Percentiles rank a stretch among this genome's conserved stretches.
phyloP scores from a whole-genome alignment of 2,329 filamentous ascomycete genomes.

The Epichloe gansuensis region DNA sequence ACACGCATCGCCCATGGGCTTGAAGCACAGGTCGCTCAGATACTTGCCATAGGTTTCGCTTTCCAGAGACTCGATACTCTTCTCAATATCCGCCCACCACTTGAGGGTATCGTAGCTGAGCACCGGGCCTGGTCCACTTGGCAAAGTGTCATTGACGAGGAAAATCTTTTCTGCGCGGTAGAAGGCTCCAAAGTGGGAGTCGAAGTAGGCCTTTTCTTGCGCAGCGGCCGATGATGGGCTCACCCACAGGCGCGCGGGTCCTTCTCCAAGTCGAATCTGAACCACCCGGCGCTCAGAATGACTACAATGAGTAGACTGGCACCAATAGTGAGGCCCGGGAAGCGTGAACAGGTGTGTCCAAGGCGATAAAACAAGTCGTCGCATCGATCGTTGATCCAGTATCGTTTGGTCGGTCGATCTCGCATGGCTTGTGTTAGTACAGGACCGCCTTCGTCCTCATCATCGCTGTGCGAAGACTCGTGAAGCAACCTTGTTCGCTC shows the following conservation, averaged over 20 bases:
- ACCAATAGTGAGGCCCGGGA: constrained; percentile 72
- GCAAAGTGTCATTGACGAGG: constrained; percentile 71
- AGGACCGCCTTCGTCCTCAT: constrained; percentile 80
- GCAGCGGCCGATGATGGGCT: constrained; percentile 84
- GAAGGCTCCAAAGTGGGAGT: constrained; percentile 86
- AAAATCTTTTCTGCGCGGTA: constrained; percentile 91
- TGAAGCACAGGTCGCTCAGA: constrained; percentile 83
- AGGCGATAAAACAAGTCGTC: constrained; percentile 71
- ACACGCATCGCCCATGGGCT: constrained; percentile 78
- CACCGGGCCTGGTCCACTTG: constrained; percentile 57
- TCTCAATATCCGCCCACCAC: constrained; percentile 93
- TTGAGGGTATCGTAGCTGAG: constrained; percentile 76
- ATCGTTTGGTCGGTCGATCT: constrained; percentile 67
- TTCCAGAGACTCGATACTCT: constrained; percentile 59
- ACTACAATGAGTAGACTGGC: constrained; percentile 63
- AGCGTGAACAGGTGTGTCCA: constrained; percentile 68
- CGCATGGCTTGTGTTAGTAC: constrained; percentile 65
- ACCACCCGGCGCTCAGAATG: constrained; percentile 76
- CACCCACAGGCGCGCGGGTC: constrained; percentile 92
- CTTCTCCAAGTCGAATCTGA: constrained; percentile 77
- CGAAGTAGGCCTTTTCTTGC: constrained; percentile 88
- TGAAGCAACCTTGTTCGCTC: constrained; percentile 81
- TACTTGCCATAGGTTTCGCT: constrained; percentile 56
- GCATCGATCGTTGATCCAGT: constrained; percentile 72
- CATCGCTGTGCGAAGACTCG: constrained; percentile 72